A percentile compares a stretch with the other conserved stretches of the same genome.
Evolutionary conservation across 2,329 filamentous ascomycete species (phyloP).

Genomic region (Cadophora gregata): DNA sequence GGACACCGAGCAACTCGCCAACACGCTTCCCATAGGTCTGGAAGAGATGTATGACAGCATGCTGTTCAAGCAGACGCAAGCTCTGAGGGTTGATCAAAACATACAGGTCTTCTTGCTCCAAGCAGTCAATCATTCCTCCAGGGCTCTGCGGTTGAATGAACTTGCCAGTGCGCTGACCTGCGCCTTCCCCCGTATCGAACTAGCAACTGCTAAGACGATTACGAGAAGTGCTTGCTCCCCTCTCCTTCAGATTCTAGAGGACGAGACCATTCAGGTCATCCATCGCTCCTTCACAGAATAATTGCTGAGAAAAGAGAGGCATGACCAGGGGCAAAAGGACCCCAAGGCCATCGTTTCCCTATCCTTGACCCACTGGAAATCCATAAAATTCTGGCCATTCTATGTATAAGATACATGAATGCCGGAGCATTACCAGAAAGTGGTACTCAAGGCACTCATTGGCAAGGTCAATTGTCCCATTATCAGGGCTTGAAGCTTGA

Average conservation of each 20-base stretch:
- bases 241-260: conserved; percentile 51
- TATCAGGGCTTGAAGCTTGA: too few relatives aligned
- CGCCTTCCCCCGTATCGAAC: neutral
- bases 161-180: neutral
- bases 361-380: too few relatives aligned
- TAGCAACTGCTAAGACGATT: conserved; percentile 26
- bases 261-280: conserved; percentile 52
- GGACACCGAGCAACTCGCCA: conserved; percentile 23
- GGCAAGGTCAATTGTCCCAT: too few relatives aligned
- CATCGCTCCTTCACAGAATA: conserved; percentile 57
- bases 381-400: too few relatives aligned
- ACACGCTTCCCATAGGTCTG: conserved; percentile 33
- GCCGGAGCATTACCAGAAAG: too few relatives aligned
- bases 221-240: conserved; percentile 47
- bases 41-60: conserved; percentile 40
- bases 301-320: conserved; percentile 42
- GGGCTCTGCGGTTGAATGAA: conserved; percentile 11
- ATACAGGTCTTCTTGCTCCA: conserved; percentile 2
- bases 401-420: too few relatives aligned
- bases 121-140: conserved; percentile 9
- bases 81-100: conserved; percentile 8
- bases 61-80: conserved; percentile 29
- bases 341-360: too few relatives aligned
- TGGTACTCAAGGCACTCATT: too few relatives aligned
- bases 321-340: too few relatives aligned